Evolutionary conservation across 305 asterid species (phyloP), one percentile per base, ranked within the genome.

Genomic region (Fraxinus dipetala): DNA sequence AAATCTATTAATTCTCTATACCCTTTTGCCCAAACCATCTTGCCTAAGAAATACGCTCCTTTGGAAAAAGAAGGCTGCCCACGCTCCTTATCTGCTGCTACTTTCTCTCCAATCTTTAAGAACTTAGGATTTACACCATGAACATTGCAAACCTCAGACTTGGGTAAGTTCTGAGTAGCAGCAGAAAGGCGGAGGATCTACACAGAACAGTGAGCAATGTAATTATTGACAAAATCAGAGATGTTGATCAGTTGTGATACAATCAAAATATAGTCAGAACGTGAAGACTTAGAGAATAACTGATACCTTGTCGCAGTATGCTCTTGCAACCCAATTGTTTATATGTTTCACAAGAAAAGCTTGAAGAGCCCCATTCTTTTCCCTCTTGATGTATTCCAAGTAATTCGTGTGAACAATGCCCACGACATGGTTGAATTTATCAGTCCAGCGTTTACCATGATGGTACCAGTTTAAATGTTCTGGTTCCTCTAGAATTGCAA

Each of bases 21-120:
- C 79, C 99, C 99, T 89, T 95, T 95, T 16, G 99, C 98, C 99
- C 99, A 96, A 73, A 96, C 99, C 98, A 96, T 92, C 94, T 96
- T 95, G 84, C 98, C 98, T 35, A 95, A 81, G 91, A 95, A 95
- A 88, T 95, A 95, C 70, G 99, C 98, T 84, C 99, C 99, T 88
- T 92, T 91, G 10, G 95, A 91, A 84, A 95, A 95, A 54, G 89
- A 78, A 82, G 84, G 92, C 85, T 92, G 89, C 72, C 98, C 98
- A 30, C 83, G 88, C 91, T 91, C 97, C 83, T 88, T 87, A 45
- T 93, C 97, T 63, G 90, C 94, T 26, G 98, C 98, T 83, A 95
- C 89, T 85, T 88, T 89, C 87, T 94, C 97, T 77, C 99, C 99
- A 81, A 96, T 96, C 84, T 85, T 82, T 81, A 96, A 80, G 91